Percentiles rank a stretch among this genome's conserved stretches.
Conservation (phyloP, 495 filamentous ascomycete species). For the Tuber indicum region DNA sequence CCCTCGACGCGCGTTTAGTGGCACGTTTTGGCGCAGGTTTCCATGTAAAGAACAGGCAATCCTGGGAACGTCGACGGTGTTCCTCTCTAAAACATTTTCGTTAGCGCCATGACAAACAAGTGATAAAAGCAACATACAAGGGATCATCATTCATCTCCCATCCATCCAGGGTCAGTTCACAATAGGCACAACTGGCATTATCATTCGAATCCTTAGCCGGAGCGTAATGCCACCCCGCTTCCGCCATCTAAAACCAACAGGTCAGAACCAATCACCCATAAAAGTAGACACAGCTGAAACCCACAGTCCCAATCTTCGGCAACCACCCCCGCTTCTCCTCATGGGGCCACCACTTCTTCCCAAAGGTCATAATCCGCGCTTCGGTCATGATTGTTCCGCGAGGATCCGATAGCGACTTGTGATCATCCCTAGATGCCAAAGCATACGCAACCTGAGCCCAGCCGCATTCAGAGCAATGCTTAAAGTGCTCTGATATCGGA, state of each 20-base stretch:
- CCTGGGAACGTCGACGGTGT: conserved; percentile 67
- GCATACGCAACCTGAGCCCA: conserved; percentile 79
- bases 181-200: conserved; percentile 82
- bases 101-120: conserved; percentile 22
- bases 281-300: conserved; percentile 15
- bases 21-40: conserved; percentile 43
- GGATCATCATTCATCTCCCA: conserved; percentile 32
- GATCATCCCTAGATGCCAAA: conserved; percentile 58
- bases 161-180: conserved; percentile 50
- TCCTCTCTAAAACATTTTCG: conserved; percentile 60
- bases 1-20: conserved; percentile 41
- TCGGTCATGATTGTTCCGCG: conserved; percentile 59
- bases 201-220: conserved; percentile 74
- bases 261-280: conserved; percentile 8
- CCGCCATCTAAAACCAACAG: conserved; percentile 60
- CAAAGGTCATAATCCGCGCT: conserved; percentile 76
- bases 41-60: conserved; percentile 73
- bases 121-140: conserved; percentile 11
- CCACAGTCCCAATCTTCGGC: conserved; percentile 78
- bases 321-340: conserved; percentile 81
- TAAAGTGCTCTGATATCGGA: conserved; percentile 74
- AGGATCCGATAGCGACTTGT: conserved; percentile 62
- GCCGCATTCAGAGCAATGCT: conserved; percentile 70
- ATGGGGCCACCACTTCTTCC: conserved; percentile 71
- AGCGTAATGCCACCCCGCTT: conserved; percentile 88